Conservation (phyloP, 306 rosid species). For the Trifolium subterraneum region DNA sequence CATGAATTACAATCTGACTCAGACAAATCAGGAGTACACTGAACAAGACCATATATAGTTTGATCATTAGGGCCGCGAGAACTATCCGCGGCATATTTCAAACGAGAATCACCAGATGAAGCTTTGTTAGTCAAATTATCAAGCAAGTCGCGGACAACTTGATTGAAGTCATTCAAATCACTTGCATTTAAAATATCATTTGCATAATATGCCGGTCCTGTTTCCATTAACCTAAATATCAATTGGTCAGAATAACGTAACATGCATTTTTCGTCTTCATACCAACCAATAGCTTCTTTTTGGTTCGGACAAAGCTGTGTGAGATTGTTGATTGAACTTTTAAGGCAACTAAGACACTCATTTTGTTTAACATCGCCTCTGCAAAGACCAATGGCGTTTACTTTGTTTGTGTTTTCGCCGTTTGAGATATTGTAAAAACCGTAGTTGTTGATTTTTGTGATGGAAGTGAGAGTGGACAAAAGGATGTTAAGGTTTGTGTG, state of each 20-base stretch:
- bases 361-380: not conserved
- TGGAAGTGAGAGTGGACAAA: not conserved
- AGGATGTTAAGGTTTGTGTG: not conserved
- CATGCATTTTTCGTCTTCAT: not conserved
- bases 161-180: not conserved
- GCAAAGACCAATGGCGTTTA: slow-evolving; percentile 3
- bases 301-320: slow-evolving; percentile 5
- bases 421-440: slow-evolving; percentile 14
- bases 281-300: slow-evolving; percentile 24
- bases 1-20: slow-evolving; percentile 16
- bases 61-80: not conserved
- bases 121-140: not conserved
- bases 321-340: not conserved
- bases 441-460: not conserved
- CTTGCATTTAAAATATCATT: not conserved
- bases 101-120: slow-evolving; percentile 17
- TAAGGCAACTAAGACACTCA: not conserved
- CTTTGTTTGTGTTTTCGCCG: not conserved
- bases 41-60: slow-evolving; percentile 41
- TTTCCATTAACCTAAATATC: not conserved
- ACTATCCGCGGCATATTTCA: slow-evolving; percentile 26
- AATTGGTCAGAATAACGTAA: not conserved
- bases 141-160: not conserved
- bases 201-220: not conserved
- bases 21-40: slow-evolving; percentile 52